Evolutionary conservation across 805 yeast genomes (phyloP).

Genomic region (Candida krabiensis): DNA sequence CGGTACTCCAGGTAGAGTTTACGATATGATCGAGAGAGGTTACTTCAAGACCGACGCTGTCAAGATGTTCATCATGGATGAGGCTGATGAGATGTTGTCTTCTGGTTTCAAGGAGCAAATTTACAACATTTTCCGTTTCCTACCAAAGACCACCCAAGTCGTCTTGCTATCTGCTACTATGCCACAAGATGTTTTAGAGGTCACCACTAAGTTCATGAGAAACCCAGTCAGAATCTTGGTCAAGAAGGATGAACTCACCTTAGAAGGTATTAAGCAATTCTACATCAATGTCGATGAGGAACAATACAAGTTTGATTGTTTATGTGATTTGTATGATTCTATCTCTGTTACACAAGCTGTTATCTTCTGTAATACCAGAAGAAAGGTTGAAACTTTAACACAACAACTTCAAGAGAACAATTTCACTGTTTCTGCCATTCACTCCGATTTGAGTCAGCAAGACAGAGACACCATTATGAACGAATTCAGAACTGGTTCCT

Average conservation of each 20-base stretch:
- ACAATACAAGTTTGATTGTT: slow-evolving; percentile 90
- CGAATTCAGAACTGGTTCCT: slow-evolving; percentile 91
- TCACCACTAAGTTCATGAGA: slow-evolving; percentile 88
- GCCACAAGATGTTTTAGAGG: slow-evolving; percentile 87
- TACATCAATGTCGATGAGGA: slow-evolving; percentile 89
- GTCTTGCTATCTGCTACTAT: slow-evolving; percentile 94
- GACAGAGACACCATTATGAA: slow-evolving; percentile 94
- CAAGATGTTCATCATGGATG: slow-evolving; percentile 90
- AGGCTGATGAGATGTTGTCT: slow-evolving; percentile 92
- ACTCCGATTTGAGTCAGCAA: slow-evolving; percentile 94
- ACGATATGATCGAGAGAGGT: slow-evolving; percentile 87
- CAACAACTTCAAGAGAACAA: slow-evolving; percentile 74
- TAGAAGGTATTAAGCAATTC: slow-evolving; percentile 94
- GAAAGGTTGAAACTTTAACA: slow-evolving; percentile 90
- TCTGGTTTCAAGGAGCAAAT: slow-evolving; percentile 96
- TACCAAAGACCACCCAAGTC: slow-evolving; percentile 87
- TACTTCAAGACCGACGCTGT: slow-evolving; percentile 69
- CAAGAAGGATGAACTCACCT: slow-evolving; percentile 88
- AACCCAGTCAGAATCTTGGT: slow-evolving; percentile 94
- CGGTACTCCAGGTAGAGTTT: slow-evolving; percentile 97
- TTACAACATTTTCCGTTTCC: slow-evolving; percentile 80
- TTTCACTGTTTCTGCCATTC: slow-evolving; percentile 94
- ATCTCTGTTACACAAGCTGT: slow-evolving; percentile 96
- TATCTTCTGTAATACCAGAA: slow-evolving; percentile 95
- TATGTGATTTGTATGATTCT: slow-evolving; percentile 93